Evolutionary conservation across 2,329 filamentous ascomycete species (phyloP), one percentile per base, ranked within the genome.

Genomic region (Trichoderma endophyticum): DNA sequence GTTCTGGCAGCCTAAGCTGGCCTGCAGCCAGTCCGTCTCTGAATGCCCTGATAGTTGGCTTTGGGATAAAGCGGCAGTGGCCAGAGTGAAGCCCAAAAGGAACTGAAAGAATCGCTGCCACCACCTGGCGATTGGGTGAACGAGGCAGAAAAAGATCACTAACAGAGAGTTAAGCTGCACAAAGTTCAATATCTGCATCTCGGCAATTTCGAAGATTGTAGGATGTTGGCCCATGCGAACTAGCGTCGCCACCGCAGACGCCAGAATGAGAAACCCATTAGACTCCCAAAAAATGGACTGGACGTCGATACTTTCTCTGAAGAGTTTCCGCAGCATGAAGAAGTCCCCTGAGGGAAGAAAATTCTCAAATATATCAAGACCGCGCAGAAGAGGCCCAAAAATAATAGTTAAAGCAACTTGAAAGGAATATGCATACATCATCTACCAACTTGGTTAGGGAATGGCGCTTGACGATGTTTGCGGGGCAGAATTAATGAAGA

Each of bases 281-380:
- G 36, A 21, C 61, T 32, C 9, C 74, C 73, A 12, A 63, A 59
- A 67, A 77, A 48, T 48, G 2, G 18, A n/a, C 18, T 48, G 18
- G 1, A 48, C 18, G 8, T 48, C 18, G 6, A 48, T 48, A n/a
- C 15, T 48, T n/a, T 48, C 18, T n/a, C 8, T 48, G 18, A 48
- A 48, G 18, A 48, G 39, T 48, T 48, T 48, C 18, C 18, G 7
- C 7, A 48, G 39, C 7, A n/a, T n/a, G 7, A 48, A 48, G 3
- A 48, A 18, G 15, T 48, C 39, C 18, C 39, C 7, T n/a, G 1
- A 1, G 18, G 18, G 18, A 4, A 48, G 39, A 48, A 18, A n/a
- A 9, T n/a, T 48, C 6, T 48, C 18, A 48, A 48, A 48, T 18
- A 48, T 48, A 48, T 48, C 18, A 48, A 48, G 18, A n/a, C 18